Evolutionary conservation across 805 yeast genomes (phyloP).

Genomic region (Yarrowia phangngaensis): DNA sequence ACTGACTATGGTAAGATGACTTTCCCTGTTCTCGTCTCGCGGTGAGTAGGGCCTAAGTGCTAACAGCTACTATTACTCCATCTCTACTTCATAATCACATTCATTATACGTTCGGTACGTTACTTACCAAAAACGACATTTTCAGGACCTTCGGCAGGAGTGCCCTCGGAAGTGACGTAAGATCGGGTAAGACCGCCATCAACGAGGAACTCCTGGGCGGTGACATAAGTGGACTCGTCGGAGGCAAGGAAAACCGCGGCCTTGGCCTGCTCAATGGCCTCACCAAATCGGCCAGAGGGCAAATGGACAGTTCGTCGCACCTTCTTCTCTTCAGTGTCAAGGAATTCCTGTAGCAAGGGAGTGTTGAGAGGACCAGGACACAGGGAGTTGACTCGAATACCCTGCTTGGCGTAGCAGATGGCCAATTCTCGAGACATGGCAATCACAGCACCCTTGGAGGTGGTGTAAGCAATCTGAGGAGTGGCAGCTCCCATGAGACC

Average conservation of each 20-base stretch:
- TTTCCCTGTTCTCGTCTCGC: too few relatives aligned
- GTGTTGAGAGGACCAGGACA: constrained; percentile 61
- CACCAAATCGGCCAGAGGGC: constrained; percentile 61
- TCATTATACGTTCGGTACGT: too few relatives aligned
- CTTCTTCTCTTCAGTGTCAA: constrained; percentile 52
- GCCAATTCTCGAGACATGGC: constrained; percentile 47
- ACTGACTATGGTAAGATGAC: constrained; percentile 57
- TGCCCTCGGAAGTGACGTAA: constrained; percentile 36
- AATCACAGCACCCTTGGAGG: constrained; percentile 42
- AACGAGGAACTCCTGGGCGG: constrained; percentile 59
- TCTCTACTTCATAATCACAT: too few relatives aligned
- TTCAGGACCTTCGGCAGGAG: constrained; percentile 34
- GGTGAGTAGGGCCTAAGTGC: too few relatives aligned
- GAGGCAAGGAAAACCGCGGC: constrained; percentile 57
- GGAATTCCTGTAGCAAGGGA: constrained; percentile 55
- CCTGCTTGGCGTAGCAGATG: constrained; percentile 57
- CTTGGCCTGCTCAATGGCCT: constrained; percentile 61
- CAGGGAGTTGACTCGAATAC: constrained; percentile 52
- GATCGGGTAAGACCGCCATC: constrained; percentile 48
- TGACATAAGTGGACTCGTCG: constrained; percentile 49
- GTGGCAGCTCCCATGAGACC: constrained; percentile 42
- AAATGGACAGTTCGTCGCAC: constrained; percentile 42
- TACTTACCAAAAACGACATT: constrained; percentile 36
- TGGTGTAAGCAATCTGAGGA: constrained; percentile 42
- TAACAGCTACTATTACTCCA: too few relatives aligned